Base-by-base conservation (phyloP, 768 basidiomycete species). In the Coprinopsis cinerea region DNA sequence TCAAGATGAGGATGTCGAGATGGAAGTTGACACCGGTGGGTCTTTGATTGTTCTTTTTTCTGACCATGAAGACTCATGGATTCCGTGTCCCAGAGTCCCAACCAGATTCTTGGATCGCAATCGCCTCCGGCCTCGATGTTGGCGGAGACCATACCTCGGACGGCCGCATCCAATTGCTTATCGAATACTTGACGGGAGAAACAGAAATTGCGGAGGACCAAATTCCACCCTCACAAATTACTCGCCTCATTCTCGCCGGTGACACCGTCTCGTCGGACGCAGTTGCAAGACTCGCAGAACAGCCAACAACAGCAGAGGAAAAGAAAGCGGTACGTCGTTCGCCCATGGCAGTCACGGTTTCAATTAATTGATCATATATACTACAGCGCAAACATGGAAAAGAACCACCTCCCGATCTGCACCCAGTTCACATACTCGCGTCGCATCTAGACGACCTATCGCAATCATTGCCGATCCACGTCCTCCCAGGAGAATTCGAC, bases 171-270 rank as follows among this genome's bases (percentile, higher is more conserved):
- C 88, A 93, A 57, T 77, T 98, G 75, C 68, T 99, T n/a, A 76
- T 83, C 2, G 96, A 99, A 65, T 96, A 88, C 67, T 68, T 99
- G 32, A 75, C 79, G 1, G 92, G 92, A 1, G 95, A 98, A 68
- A 73, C 70, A 22, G 91, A 89, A n/a, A 81, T 81, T 1, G 60
- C 67, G 0, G 73, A 78, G 50, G 88, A 91, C 51, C 83, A 83
- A 60, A 59, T 71, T 7, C 71, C 76, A 10, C 80, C 87, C 4
- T 71, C 83, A 2, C 81, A 80, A 53, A 85, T 98, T 59, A 85
- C 91, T 5, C 77, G 92, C 13, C 69, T 99, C 13, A 81, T 99
- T 32, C 75, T 99, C 32, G 90, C 89, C 2, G 96, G 96, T 4
- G 90, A 98, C 65, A 93, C 92, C 2, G 64, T 97, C 5, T 79